Evolutionary conservation across 768 basidiomycete genomes (phyloP), one percentile per base, ranked within the genome.

Genomic region (Boletus tomentosulus): DNA sequence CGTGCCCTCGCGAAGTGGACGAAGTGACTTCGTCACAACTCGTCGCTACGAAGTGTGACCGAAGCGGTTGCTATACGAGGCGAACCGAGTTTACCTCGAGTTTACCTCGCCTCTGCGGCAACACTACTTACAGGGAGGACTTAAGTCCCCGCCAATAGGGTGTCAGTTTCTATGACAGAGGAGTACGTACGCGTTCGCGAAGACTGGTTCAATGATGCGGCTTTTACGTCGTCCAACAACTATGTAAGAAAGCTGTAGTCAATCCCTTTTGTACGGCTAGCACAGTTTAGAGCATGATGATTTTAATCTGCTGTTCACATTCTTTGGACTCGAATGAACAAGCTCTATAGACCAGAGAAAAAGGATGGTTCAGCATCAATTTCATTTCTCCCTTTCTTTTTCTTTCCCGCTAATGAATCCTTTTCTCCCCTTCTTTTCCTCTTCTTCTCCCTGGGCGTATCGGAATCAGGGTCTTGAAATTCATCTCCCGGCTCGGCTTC

Each of bases 371-470:
- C 80, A 4, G 77, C 77, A 31, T 79, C 81, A 24, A 83, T 73
- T 48, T 78, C 74, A 57, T 86, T 85, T 58, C 74, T 77, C 24
- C 83, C 82, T 66, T 82, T 86, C 66, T 79, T 81, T 70, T 74
- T 79, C 64, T 74, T 79, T 25, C 72, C 67, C 33, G 67, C 67
- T 50, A 84, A 62, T 6, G 76, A 71, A 50, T 82, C 79, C 58
- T 75, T 78, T 31, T 77, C 78, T 30, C 73, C 77, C 62, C 82
- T 83, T 54, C 76, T 75, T 64, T 84, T 86, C 52, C 83, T 75
- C 60, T 85, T 84, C 60, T 70, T 74, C 22, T 71, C 70, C 54
- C 68, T 70, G 41, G 70, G 69, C 27, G 54, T 56, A 51, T 69
- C 66, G n/a, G 62, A 63, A 46, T 68, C 67, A 6, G 62, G 61